Base-by-base conservation (phyloP, 116 monocot species). In the Iris pallida region DNA sequence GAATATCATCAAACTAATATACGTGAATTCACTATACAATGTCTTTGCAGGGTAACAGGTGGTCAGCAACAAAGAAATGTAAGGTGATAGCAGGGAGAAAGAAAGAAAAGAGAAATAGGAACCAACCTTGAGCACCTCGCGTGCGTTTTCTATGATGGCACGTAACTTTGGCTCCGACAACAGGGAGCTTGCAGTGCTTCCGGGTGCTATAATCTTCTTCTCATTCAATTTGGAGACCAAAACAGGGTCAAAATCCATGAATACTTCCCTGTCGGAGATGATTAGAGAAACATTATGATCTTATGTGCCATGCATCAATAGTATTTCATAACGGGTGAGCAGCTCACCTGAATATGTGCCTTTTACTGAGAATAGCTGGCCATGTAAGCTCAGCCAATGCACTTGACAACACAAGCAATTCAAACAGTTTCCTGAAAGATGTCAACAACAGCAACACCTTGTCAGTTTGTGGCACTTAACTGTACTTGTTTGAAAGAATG, bases 341-440 rank as follows among this genome's bases (percentile, higher is more conserved):
- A 30, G 30, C 30, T 30, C 85, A 96, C 96, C 92, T 92, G 53
- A 96, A 96, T 55, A 79, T 80, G 60, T 85, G 85, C 61, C 96
- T 80, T 78, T 85, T 96, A 73, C 73, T 73, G 14, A 96, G 89
- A 73, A 96, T 92, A 30, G 65, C 70, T 53, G 92, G 87, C 96
- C 96, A 96, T 48, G 96, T 75, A 53, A 92, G 85, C 59, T 96
- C 96, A 55, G 92, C 92, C 71, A 96, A 71, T 52, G 96, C 92
- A 55, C 92, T 78, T 18, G 89, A 89, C 69, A 96, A 61, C 45
- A 87, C 85, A 74, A 96, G 91, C 67, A 91, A 72, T 78, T 96
- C 95, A 76, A 96, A 96, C 19, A 96, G 79, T 71, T 86, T 96
- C 85, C 96, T 92, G 82, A 43, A 81, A 47, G 43, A 58, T 57